A percentile compares a stretch with the other conserved stretches of the same genome.
phyloP scores from a whole-genome alignment of 768 basidiomycete species.

The Mycena rebaudengoi region DNA sequence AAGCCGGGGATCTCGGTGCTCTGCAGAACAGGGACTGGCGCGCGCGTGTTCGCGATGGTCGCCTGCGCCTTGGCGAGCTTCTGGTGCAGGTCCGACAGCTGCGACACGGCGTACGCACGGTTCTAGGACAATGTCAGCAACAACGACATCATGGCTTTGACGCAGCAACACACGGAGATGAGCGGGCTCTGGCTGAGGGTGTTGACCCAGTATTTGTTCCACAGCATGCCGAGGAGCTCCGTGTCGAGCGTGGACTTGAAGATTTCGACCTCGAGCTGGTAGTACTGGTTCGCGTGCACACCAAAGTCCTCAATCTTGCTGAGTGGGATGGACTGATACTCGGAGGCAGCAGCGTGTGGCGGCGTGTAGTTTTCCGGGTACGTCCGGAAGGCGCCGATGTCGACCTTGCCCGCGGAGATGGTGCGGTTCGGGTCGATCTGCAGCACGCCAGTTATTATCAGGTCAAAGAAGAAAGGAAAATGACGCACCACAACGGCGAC shows the following conservation, averaged over 20 bases:
- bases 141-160: background rate
- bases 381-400: conserved; percentile 98
- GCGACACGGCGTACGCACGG: conserved; percentile 91
- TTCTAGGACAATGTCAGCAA: conserved; percentile 62
- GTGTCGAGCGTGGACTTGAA: conserved; percentile 94
- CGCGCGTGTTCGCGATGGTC: conserved; percentile 65
- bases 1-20: conserved; percentile 49
- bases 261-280: conserved; percentile 91
- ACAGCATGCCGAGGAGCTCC: conserved; percentile 86
- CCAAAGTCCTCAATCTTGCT: conserved; percentile 99
- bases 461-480: too few species aligned
- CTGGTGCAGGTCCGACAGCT: conserved; percentile 88
- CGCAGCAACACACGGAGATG: conserved; percentile 73
- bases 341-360: conserved; percentile 70
- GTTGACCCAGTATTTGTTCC: conserved; percentile 99
- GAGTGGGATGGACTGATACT: conserved; percentile 96
- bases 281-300: conserved; percentile 97
- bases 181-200: conserved; percentile 93
- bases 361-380: conserved; percentile 97
- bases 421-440: conserved; percentile 99
- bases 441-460: too few species aligned
- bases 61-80: conserved; percentile 82
- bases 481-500: conserved; percentile 97
- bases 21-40: conserved; percentile 60
- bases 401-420: conserved; percentile 97